A percentile compares a stretch with the other conserved stretches of the same genome.
phyloP scores from a whole-genome alignment of 441 rosid genomes.

The Erodium texanum region DNA sequence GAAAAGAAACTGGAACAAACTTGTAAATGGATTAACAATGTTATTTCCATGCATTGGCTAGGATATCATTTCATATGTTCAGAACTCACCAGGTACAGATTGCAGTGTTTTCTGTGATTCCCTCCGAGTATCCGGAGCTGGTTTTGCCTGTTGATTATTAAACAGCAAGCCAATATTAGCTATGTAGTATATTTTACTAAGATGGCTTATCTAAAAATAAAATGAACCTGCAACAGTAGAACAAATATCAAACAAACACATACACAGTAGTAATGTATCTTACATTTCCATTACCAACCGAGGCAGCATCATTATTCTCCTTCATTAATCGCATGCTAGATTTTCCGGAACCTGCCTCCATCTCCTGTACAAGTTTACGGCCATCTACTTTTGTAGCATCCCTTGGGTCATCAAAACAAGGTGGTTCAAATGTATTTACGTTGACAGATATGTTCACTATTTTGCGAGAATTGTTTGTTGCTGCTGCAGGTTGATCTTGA shows the following conservation, averaged over 20 bases:
- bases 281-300: constrained; percentile 57
- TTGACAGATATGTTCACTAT: constrained; percentile 34
- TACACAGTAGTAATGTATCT: constrained; percentile 23
- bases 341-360: constrained; percentile 27
- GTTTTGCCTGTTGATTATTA: constrained; percentile 37
- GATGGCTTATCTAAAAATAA: background rate
- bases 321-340: constrained; percentile 26
- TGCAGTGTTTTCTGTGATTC: constrained; percentile 34
- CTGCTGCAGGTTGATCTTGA: constrained; percentile 29
- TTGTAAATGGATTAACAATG: background rate
- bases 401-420: constrained; percentile 35
- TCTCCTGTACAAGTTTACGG: constrained; percentile 33
- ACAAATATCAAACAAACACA: background rate
- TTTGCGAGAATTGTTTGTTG: constrained; percentile 32
- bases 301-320: constrained; percentile 29
- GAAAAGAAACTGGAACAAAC: background rate
- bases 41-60: background rate
- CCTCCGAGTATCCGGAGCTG: constrained; percentile 24
- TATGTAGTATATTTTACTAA: constrained; percentile 11
- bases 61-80: background rate
- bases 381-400: constrained; percentile 31
- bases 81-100: constrained; percentile 52
- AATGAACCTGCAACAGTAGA: constrained; percentile 9
- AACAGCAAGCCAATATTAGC: constrained; percentile 17
- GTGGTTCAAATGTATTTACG: constrained; percentile 41